phyloP scores from a whole-genome alignment of 192 early-diverging fungal species.

The Linnemannia zychae region DNA sequence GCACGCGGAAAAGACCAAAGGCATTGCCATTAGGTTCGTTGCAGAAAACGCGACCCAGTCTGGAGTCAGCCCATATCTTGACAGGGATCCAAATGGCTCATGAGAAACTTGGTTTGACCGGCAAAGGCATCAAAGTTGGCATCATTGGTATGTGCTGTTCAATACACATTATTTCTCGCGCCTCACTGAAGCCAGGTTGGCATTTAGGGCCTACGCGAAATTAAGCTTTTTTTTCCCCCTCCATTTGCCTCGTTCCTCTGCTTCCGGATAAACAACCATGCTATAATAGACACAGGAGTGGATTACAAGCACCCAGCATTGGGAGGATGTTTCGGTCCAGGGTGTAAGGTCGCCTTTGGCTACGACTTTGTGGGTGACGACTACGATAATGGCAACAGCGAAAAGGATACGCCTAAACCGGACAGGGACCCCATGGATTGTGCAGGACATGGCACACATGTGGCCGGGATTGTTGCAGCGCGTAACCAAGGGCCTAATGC shows the following conservation, averaged over 20 bases:
- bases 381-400: slow-evolving; percentile 28
- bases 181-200: too few species aligned
- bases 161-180: neutral
- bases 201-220: too few species aligned
- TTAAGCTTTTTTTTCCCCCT: neutral
- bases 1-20: slow-evolving; percentile 47
- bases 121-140: slow-evolving; percentile 62
- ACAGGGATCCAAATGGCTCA: slow-evolving; percentile 19
- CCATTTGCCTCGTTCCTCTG: neutral
- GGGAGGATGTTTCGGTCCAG: slow-evolving; percentile 68
- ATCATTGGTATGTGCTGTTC: slow-evolving; percentile 60
- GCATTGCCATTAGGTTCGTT: slow-evolving; percentile 28
- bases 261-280: too few species aligned
- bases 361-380: slow-evolving; percentile 73
- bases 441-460: slow-evolving; percentile 75
- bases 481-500: slow-evolving; percentile 66
- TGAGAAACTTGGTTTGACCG: slow-evolving; percentile 39
- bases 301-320: slow-evolving; percentile 73
- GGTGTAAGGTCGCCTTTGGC: slow-evolving; percentile 67
- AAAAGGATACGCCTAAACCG: slow-evolving; percentile 57
- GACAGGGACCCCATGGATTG: slow-evolving; percentile 71
- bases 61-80: slow-evolving; percentile 45
- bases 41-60: slow-evolving; percentile 22
- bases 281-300: slow-evolving; percentile 52
- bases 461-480: slow-evolving; percentile 80